Evolutionary conservation across 148 eudicot genomes (phyloP), one percentile per base, ranked within the genome.

Genomic region (Fagopyrum tataricum): DNA sequence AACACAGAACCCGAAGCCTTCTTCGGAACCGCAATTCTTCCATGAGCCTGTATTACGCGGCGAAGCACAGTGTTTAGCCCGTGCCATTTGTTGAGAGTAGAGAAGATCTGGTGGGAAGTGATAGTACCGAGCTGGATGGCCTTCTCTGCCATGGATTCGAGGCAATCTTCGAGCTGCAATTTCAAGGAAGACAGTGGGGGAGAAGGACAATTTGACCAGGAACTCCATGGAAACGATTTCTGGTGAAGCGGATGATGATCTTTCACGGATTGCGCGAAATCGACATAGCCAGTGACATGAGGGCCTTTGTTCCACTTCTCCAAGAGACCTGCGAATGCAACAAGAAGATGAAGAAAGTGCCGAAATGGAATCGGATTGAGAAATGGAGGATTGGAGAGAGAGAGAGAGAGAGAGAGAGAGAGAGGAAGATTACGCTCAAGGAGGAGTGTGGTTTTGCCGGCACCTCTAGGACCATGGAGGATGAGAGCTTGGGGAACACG

Each of bases 391-490:
- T 13, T 46, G 49, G 31, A 20, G 17, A 72, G 14, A 75, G 9
- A 64, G 43, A 6, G 55, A 14, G 15, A 74, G n/a, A 76, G 13
- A 68, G 7, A 43, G 31, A 68, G 56, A 47, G 67, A 40, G 56
- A 10, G 67, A 55, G 26, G 37, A 46, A 48, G 55, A 5, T 49
- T 88, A 90, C 98, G 95, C 67, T 93, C 91, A 43, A 89, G 93
- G 56, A 94, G 79, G 85, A 94, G 91, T 74, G 98, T 88, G 79
- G 98, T 91, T 88, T 94, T 94, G 79, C 98, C 98, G 41, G 85
- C 89, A 61, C 98, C 98, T 18, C 98, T 89, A 40, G 98, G 98
- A 73, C 98, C 98, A 73, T 91, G 98, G 74, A 94, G 90, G 76
- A 94, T 70, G 71, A 94, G 93, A 41, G 98, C 93, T 15, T 91